These are phyloP conservation scores for Plenodomus tracheiphilus DNA, from an alignment of 2,329 filamentous ascomycete species.

Conservation along the genomic window DNA sequence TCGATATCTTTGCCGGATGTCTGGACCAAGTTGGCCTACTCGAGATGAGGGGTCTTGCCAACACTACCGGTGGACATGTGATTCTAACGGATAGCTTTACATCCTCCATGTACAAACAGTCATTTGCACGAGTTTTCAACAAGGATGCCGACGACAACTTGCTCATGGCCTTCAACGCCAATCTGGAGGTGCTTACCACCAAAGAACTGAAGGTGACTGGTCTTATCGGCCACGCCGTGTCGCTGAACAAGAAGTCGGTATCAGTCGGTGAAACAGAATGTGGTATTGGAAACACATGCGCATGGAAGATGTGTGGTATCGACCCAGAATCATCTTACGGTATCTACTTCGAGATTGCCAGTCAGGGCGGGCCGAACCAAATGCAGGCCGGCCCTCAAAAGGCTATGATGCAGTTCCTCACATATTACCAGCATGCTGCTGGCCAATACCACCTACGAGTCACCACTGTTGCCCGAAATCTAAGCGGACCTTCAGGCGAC, in stretches of 20 bases:
- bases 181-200: conserved; percentile 91
- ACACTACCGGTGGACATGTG: conserved; percentile 97
- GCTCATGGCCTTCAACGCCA: conserved; percentile 97
- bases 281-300: conserved; percentile 96
- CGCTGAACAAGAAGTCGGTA: conserved; percentile 95
- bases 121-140: conserved; percentile 94
- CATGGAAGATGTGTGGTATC: conserved; percentile 99
- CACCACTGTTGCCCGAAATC: conserved; percentile 86
- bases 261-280: conserved; percentile 98
- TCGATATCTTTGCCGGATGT: conserved; percentile 97
- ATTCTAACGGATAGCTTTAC: conserved; percentile 98
- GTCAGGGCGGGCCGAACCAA: conserved; percentile 82
- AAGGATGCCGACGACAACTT: conserved; percentile 95
- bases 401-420: conserved; percentile 97
- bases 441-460: conserved; percentile 96
- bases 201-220: conserved; percentile 99
- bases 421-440: conserved; percentile 96
- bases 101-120: conserved; percentile 99
- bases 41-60: conserved; percentile 97
- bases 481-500: conserved; percentile 92
- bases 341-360: conserved; percentile 96
- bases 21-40: conserved; percentile 95
- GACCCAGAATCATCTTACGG: conserved; percentile 93
- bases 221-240: conserved; percentile 93
- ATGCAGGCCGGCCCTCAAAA: conserved; percentile 87